These are phyloP conservation scores for Blastomyces gilchristii DNA, from an alignment of 2,329 filamentous ascomycete genomes.

Conservation along the genomic window DNA sequence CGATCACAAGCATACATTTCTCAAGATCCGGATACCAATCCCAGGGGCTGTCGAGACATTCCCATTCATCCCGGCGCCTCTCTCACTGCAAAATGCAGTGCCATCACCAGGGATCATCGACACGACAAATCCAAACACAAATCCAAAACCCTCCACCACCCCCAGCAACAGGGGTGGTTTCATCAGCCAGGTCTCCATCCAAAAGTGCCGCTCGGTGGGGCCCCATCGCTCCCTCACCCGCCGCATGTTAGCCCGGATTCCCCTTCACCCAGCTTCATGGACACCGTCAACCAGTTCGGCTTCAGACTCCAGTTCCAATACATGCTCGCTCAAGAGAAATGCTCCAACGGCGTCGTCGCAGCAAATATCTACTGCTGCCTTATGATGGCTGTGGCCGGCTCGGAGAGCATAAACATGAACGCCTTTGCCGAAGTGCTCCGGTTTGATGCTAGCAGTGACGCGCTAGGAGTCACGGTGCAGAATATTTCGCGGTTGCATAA, in stretches of 20 bases:
- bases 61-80: constrained; percentile 2
- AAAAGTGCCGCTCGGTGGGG: neutral
- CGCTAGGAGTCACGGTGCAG: neutral
- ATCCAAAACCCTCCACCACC: neutral
- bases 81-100: neutral
- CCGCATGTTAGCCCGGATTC: neutral
- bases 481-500: constrained; percentile 2
- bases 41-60: neutral
- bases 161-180: neutral
- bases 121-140: neutral
- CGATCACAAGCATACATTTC: constrained; percentile 6
- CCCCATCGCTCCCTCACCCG: neutral
- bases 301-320: constrained; percentile 1
- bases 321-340: neutral
- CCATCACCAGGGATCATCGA: neutral
- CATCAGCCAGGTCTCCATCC: neutral
- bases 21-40: constrained; percentile 8
- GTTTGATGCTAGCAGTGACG: neutral
- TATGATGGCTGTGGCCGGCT: constrained; percentile 9
- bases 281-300: constrained; percentile 10
- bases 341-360: constrained; percentile 1
- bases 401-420: neutral
- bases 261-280: constrained; percentile 1
- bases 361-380: constrained; percentile 10
- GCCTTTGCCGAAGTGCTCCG: constrained; percentile 6